phyloP scores from a whole-genome alignment of 306 rosid genomes.

The Rubus idaeus region DNA sequence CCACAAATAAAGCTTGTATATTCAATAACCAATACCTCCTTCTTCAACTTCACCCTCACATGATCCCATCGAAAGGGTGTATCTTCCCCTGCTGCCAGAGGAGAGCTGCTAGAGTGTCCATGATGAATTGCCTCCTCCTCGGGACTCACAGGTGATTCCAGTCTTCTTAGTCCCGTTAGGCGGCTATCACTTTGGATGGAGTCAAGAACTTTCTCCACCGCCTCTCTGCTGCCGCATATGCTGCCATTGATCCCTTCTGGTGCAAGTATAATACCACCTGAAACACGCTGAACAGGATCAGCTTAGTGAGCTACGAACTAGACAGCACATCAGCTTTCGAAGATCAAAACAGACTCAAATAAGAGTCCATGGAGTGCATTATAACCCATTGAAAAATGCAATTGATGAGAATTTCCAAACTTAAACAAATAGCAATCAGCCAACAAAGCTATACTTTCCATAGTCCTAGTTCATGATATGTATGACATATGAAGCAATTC shows the following conservation, averaged over 20 bases:
- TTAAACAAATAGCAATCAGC: not conserved
- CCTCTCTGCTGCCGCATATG: slow-evolving; percentile 74
- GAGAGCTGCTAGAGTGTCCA: slow-evolving; percentile 72
- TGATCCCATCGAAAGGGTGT: slow-evolving; percentile 95
- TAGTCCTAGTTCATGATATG: not conserved
- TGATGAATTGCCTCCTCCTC: slow-evolving; percentile 95
- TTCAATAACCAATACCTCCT: slow-evolving; percentile 54
- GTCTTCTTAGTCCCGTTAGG: slow-evolving; percentile 60
- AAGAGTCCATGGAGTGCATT: not conserved
- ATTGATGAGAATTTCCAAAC: not conserved
- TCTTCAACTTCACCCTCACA: slow-evolving; percentile 95
- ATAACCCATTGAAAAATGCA: not conserved
- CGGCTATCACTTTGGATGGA: slow-evolving; percentile 65
- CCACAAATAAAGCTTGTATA: not conserved
- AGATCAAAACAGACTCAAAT: not conserved
- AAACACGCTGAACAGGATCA: slow-evolving; percentile 84
- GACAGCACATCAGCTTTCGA: slow-evolving; percentile 1
- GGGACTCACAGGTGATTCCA: slow-evolving; percentile 85
- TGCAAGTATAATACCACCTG: slow-evolving; percentile 94
- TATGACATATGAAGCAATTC: not conserved
- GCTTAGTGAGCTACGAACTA: slow-evolving; percentile 45
- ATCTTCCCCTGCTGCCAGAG: slow-evolving; percentile 94
- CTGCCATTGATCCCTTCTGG: slow-evolving; percentile 95
- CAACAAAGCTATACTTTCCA: not conserved
- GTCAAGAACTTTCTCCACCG: slow-evolving; percentile 71